Evolutionary conservation across 306 rosid species (phyloP).

Genomic region (Begonia masoniana): DNA sequence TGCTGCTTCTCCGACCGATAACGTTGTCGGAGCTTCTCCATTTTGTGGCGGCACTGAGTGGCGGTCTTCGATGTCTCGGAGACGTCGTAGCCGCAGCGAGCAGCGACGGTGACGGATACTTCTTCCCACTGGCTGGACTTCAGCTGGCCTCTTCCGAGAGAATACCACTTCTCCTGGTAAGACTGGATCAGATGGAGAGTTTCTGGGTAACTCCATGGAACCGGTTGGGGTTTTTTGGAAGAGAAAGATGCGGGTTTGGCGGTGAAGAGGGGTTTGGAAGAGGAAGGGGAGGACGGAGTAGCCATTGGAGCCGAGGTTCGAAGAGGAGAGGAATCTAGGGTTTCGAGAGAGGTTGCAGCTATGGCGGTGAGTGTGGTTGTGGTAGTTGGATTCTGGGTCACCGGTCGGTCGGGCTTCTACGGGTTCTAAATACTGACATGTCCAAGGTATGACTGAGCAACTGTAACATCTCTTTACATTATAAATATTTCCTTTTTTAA

Average conservation of each 20-base stretch:
- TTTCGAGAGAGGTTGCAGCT: too few relatives aligned
- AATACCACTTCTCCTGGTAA: conserved; percentile 85
- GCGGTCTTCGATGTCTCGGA: conserved; percentile 48
- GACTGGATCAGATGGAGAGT: conserved; percentile 67
- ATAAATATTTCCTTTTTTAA: too few relatives aligned
- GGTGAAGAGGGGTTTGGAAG: conserved; percentile 3
- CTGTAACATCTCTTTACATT: too few relatives aligned
- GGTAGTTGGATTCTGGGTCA: too few relatives aligned
- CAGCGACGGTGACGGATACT: conserved; percentile 74
- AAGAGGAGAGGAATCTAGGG: too few relatives aligned
- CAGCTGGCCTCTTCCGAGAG: conserved; percentile 65
- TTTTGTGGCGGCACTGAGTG: conserved; percentile 81
- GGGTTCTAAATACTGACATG: too few relatives aligned
- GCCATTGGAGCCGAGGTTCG: background rate
- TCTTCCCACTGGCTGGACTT: conserved; percentile 82
- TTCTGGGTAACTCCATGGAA: conserved; percentile 85
- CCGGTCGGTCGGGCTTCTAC: too few relatives aligned
- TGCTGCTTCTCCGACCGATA: conserved; percentile 52
- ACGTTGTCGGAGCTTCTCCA: conserved; percentile 92
- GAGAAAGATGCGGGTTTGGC: conserved; percentile 2
- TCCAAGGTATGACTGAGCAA: too few relatives aligned
- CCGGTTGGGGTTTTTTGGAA: conserved; percentile 39
- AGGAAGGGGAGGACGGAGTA: background rate
- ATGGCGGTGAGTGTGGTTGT: too few relatives aligned
- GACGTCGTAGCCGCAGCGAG: conserved; percentile 60